Percentiles rank a stretch among this genome's conserved stretches.
Conservation (phyloP, 2,329 filamentous ascomycete genomes). For the Neopestalotiopsis sp. region DNA sequence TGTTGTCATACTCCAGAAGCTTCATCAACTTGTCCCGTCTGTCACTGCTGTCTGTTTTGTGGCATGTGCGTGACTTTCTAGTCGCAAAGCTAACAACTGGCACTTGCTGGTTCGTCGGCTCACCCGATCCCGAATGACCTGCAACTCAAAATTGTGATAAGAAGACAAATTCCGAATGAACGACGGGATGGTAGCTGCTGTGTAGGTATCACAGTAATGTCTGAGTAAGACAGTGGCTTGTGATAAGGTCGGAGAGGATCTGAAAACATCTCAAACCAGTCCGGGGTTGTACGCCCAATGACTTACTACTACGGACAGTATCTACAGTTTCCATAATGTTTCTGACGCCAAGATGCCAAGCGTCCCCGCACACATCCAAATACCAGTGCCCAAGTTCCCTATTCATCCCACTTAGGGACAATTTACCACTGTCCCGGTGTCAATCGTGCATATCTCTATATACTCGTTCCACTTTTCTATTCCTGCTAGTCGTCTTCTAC, state of each 20-base stretch:
- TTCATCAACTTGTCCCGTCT: neutral
- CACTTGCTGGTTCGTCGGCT: neutral
- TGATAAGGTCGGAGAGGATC: no score
- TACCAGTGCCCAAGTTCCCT: neutral
- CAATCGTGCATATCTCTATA: constrained; percentile 3
- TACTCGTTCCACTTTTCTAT: neutral
- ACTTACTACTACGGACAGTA: no score
- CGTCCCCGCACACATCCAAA: neutral
- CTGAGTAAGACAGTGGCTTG: neutral
- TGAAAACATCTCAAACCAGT: no score
- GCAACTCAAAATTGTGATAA: neutral
- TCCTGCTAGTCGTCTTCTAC: neutral
- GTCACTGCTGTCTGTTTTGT: neutral
- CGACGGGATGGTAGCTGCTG: neutral
- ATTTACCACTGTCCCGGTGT: neutral
- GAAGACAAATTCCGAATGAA: neutral
- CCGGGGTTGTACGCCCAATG: no score
- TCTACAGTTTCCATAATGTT: neutral
- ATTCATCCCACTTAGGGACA: neutral
- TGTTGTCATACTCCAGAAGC: neutral
- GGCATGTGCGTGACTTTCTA: neutral
- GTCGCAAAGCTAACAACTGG: neutral
- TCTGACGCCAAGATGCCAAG: neutral
- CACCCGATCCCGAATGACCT: neutral
- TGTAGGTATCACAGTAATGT: neutral